phyloP scores from a whole-genome alignment of 306 rosid species.

The Pterocarpus santalinus region DNA sequence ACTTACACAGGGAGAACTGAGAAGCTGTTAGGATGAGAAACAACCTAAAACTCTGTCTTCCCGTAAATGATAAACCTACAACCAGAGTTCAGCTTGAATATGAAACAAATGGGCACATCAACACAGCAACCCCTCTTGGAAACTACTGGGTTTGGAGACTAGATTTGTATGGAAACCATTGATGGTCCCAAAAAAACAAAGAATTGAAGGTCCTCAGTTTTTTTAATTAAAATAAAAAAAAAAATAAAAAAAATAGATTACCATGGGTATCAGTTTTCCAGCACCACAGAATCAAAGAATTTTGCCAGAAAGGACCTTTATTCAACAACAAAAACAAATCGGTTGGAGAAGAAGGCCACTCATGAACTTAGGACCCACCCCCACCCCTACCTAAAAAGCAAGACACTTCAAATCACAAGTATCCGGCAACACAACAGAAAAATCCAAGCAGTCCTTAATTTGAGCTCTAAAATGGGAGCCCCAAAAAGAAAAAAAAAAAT shows the following conservation, averaged over 20 bases:
- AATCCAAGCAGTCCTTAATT: neutral
- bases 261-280: conserved; percentile 37
- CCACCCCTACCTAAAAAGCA: neutral
- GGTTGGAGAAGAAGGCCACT: conserved; percentile 30
- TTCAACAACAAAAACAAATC: conserved; percentile 7
- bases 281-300: conserved; percentile 5
- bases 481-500: neutral
- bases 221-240: neutral
- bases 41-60: conserved; percentile 48
- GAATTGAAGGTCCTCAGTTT: conserved; percentile 13
- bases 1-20: conserved; percentile 36
- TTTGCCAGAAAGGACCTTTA: neutral
- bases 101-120: conserved; percentile 6
- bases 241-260: conserved; percentile 22
- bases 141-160: conserved; percentile 27
- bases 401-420: conserved; percentile 18
- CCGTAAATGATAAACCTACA: conserved; percentile 40
- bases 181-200: conserved; percentile 14
- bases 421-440: conserved; percentile 1
- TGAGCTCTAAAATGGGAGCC: conserved; percentile 10
- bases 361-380: conserved; percentile 6
- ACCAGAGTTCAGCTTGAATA: conserved; percentile 46
- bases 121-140: conserved; percentile 26
- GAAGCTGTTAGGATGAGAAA: conserved; percentile 36
- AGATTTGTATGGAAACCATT: conserved; percentile 36